Evolutionary conservation across 1,139 yeast species (phyloP).

Genomic region (Hemisphaericaspora lyxosophila): DNA sequence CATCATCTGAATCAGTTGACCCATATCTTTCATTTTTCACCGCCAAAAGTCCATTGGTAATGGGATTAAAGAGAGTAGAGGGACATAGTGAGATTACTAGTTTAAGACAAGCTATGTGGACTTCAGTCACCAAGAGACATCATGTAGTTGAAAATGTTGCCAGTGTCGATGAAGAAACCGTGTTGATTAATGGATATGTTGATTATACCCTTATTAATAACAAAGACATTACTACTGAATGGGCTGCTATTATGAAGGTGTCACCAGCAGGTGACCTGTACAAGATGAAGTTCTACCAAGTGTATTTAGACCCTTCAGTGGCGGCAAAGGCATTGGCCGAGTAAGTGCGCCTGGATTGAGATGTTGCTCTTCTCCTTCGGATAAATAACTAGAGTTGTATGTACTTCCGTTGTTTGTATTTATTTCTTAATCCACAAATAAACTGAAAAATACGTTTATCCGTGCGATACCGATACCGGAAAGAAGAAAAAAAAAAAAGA

Average conservation of each 20-base stretch:
- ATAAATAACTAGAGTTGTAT: no score
- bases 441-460: no score
- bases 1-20: conserved; percentile 14
- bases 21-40: conserved; percentile 20
- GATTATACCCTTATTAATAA: conserved; percentile 22
- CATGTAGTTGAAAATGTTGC: conserved; percentile 23
- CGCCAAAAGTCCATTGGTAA: conserved; percentile 16
- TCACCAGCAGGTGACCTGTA: conserved; percentile 8
- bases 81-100: conserved; percentile 16
- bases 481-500: no score
- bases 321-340: conserved; percentile 18
- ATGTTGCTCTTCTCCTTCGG: no score
- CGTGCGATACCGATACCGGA: no score
- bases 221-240: conserved; percentile 16
- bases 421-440: neutral
- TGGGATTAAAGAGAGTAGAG: conserved; percentile 16
- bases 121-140: conserved; percentile 19
- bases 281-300: conserved; percentile 22
- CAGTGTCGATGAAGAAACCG: conserved; percentile 9
- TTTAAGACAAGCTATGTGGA: conserved; percentile 24
- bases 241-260: conserved; percentile 21
- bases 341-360: no score
- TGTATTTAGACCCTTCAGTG: conserved; percentile 18
- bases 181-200: conserved; percentile 22
- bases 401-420: neutral